These are phyloP conservation scores for Anthoceros angustus DNA, from an alignment of 225 moss, liverwort and hornwort genomes.

Conservation along the genomic window DNA sequence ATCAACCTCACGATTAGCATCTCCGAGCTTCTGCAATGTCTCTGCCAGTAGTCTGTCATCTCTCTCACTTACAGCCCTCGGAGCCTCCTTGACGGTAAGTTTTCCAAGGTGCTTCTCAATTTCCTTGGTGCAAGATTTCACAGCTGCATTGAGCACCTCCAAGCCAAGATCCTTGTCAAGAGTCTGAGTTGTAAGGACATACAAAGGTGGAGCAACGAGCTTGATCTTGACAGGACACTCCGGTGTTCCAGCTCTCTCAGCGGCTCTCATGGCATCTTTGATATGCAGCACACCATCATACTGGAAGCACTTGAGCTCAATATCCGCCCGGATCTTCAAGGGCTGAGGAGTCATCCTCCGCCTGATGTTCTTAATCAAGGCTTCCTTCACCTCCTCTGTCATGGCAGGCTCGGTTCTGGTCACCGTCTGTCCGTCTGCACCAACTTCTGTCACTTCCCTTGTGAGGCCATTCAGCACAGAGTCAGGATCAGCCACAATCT, in stretches of 20 bases:
- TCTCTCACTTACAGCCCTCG: constrained; percentile 95
- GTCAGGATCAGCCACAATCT: constrained; percentile 87
- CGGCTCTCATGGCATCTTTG: constrained; percentile 93
- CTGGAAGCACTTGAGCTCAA: constrained; percentile 85
- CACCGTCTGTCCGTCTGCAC: constrained; percentile 7
- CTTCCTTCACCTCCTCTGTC: constrained; percentile 77
- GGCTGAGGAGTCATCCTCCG: constrained; percentile 97
- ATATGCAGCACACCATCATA: constrained; percentile 92
- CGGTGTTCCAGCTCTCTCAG: constrained; percentile 75
- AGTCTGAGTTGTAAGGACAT: constrained; percentile 94
- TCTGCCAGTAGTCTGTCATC: constrained; percentile 90
- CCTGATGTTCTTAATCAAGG: constrained; percentile 77
- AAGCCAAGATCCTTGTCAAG: constrained; percentile 84
- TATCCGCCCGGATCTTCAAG: constrained; percentile 92
- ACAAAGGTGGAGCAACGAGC: constrained; percentile 90
- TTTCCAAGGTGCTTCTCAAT: constrained; percentile 97
- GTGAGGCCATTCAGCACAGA: constrained; percentile 65
- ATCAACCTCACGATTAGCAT: constrained; percentile 73
- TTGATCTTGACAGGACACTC: constrained; percentile 97
- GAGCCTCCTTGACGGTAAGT: constrained; percentile 74
- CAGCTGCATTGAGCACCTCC: constrained; percentile 57
- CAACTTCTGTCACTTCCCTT: constrained; percentile 33
- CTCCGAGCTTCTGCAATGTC: constrained; percentile 72
- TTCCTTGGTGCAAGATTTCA: constrained; percentile 77
- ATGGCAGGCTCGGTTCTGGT: constrained; percentile 67